Evolutionary conservation across 2,329 filamentous ascomycete genomes (phyloP).

Genomic region (Dothidotthia symphoricarpi): DNA sequence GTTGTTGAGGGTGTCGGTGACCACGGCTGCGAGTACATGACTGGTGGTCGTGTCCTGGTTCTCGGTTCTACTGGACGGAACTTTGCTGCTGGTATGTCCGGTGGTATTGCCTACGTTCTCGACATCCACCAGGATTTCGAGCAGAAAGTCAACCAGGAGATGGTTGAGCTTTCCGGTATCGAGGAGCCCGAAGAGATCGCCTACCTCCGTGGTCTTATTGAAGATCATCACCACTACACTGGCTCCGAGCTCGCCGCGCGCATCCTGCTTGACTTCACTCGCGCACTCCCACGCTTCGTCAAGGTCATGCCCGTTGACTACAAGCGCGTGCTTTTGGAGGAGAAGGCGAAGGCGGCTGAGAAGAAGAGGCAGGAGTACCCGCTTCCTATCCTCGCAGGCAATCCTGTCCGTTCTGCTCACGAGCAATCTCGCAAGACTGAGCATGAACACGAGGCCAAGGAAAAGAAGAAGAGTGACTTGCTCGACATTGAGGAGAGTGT

Average conservation of each 20-base stretch:
- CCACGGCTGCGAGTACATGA: constrained; percentile 99
- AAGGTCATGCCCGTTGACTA: constrained; percentile 95
- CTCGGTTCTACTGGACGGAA: constrained; percentile 90
- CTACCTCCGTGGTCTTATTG: constrained; percentile 84
- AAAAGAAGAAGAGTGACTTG: constrained; percentile 67
- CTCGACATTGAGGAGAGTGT: constrained; percentile 89
- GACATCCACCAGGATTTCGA: constrained; percentile 88
- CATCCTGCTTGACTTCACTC: constrained; percentile 91
- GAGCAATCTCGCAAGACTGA: constrained; percentile 55
- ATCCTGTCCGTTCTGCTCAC: constrained; percentile 54
- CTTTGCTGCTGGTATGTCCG: constrained; percentile 98
- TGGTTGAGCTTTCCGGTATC: constrained; percentile 85
- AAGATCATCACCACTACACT: constrained; percentile 97
- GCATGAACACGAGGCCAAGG: constrained; percentile 61
- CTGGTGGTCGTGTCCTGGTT: constrained; percentile 84
- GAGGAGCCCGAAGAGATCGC: constrained; percentile 87
- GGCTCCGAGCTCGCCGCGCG: constrained; percentile 92
- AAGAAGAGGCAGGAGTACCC: constrained; percentile 82
- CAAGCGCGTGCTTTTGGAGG: constrained; percentile 86
- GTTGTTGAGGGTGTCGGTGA: constrained; percentile 96
- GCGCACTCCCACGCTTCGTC: constrained; percentile 84
- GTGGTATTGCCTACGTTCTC: constrained; percentile 92
- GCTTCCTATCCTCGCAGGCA: constrained; percentile 71
- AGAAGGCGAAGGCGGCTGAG: constrained; percentile 79
- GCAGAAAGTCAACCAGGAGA: constrained; percentile 93